A percentile compares a stretch with the other conserved stretches of the same genome.
Conservation (phyloP, 1,139 yeast genomes). For the Magnusiomyces ingens region DNA sequence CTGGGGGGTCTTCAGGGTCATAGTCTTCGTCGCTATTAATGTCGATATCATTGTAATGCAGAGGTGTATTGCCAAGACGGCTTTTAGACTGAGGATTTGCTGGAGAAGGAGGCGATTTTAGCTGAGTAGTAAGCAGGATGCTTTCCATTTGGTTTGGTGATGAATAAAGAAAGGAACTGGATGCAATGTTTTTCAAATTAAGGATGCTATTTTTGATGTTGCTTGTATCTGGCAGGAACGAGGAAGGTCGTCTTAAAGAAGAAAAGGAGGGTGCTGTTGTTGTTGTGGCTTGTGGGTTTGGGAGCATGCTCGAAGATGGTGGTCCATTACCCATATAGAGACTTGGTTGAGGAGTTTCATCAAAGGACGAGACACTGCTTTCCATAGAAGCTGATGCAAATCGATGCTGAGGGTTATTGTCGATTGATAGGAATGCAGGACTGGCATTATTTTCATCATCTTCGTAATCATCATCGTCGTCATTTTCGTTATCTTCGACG, state of each 20-base stretch:
- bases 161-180: background rate
- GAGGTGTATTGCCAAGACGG: slow-evolving; percentile 10
- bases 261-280: background rate
- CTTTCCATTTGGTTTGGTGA: background rate
- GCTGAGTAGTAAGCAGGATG: slow-evolving; percentile 4
- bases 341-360: slow-evolving; percentile 5
- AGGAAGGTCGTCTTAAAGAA: background rate
- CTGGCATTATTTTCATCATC: slow-evolving; percentile 13
- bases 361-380: slow-evolving; percentile 9
- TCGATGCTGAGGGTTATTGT: slow-evolving; percentile 5
- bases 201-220: background rate
- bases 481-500: slow-evolving; percentile 7
- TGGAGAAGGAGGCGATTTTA: background rate
- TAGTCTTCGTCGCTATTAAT: slow-evolving; percentile 4
- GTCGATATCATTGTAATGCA: slow-evolving; percentile 5
- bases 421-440: slow-evolving; percentile 10
- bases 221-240: background rate
- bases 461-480: slow-evolving; percentile 1
- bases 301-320: background rate
- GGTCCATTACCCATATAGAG: background rate
- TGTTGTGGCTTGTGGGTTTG: background rate
- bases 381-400: slow-evolving; percentile 3
- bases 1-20: slow-evolving; percentile 25
- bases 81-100: slow-evolving; percentile 9
- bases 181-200: background rate